Percentiles rank a stretch among this genome's conserved stretches.
Conservation (phyloP, 2,329 filamentous ascomycete species). For the Colletotrichum plurivorum region DNA sequence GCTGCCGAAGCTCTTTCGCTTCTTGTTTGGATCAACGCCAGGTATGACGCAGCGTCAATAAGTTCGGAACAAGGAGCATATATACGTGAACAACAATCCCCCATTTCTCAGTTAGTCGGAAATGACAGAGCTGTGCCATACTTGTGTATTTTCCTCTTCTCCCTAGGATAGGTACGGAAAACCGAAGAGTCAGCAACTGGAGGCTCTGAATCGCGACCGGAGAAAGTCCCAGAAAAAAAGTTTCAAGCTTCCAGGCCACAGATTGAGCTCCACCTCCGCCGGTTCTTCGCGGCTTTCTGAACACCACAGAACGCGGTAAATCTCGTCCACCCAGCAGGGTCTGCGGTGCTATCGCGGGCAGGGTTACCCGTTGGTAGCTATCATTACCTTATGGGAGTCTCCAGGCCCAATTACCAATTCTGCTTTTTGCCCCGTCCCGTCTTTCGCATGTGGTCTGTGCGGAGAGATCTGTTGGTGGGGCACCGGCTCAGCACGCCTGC, state of each 20-base stretch:
- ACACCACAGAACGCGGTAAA: constrained; percentile 17
- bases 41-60: constrained; percentile 24
- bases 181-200: background rate
- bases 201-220: constrained; percentile 28
- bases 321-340: constrained; percentile 21
- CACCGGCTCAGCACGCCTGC: background rate
- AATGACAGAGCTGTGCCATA: background rate
- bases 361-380: constrained; percentile 20
- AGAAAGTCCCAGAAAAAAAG: constrained; percentile 14
- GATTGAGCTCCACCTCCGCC: constrained; percentile 35
- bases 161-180: background rate
- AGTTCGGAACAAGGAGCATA: background rate
- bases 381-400: constrained; percentile 33
- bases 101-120: background rate
- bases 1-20: constrained; percentile 21
- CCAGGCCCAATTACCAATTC: constrained; percentile 19
- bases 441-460: constrained; percentile 20
- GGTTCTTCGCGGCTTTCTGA: constrained; percentile 29
- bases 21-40: constrained; percentile 34
- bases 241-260: constrained; percentile 28
- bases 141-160: too few species aligned
- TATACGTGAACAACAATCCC: background rate
- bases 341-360: constrained; percentile 25
- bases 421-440: background rate
- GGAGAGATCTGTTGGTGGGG: background rate